Percentiles rank a stretch among this genome's conserved stretches.
Conservation (phyloP, 495 filamentous ascomycete genomes). For the Pseudoneurospora amorphoporcata region DNA sequence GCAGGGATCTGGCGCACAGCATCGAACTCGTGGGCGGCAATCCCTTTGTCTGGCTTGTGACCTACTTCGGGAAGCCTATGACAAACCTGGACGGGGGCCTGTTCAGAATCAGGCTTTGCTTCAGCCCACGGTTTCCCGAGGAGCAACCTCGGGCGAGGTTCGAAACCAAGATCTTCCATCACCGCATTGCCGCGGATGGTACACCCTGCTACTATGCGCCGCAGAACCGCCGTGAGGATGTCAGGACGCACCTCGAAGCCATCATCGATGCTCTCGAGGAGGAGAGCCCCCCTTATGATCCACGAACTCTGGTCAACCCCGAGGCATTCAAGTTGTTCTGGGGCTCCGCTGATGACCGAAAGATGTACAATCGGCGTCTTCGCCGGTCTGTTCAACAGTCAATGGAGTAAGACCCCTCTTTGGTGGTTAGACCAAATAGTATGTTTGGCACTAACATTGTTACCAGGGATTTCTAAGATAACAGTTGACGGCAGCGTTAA, state of each 20-base stretch:
- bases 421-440: background rate
- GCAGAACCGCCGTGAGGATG: slow-evolving; percentile 55
- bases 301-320: slow-evolving; percentile 74
- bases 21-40: slow-evolving; percentile 64
- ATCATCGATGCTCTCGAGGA: slow-evolving; percentile 80
- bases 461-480: background rate
- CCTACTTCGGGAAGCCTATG: slow-evolving; percentile 87
- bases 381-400: slow-evolving; percentile 50
- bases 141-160: slow-evolving; percentile 81
- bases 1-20: slow-evolving; percentile 57
- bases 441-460: background rate
- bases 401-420: slow-evolving; percentile 32
- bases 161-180: slow-evolving; percentile 75
- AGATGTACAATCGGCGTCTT: slow-evolving; percentile 71
- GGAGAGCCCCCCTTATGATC: slow-evolving; percentile 79
- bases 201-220: slow-evolving; percentile 73
- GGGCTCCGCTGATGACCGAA: slow-evolving; percentile 69
- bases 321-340: slow-evolving; percentile 84
- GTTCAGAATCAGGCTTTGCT: slow-evolving; percentile 65
- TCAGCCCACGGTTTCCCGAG: slow-evolving; percentile 86
- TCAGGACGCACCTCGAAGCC: slow-evolving; percentile 73
- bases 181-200: slow-evolving; percentile 70
- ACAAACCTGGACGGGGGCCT: slow-evolving; percentile 89
- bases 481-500: background rate
- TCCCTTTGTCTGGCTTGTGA: slow-evolving; percentile 56